Evolutionary conservation across 192 early-diverging fungal species (phyloP).

Genomic region (Funneliformis geosporum): DNA sequence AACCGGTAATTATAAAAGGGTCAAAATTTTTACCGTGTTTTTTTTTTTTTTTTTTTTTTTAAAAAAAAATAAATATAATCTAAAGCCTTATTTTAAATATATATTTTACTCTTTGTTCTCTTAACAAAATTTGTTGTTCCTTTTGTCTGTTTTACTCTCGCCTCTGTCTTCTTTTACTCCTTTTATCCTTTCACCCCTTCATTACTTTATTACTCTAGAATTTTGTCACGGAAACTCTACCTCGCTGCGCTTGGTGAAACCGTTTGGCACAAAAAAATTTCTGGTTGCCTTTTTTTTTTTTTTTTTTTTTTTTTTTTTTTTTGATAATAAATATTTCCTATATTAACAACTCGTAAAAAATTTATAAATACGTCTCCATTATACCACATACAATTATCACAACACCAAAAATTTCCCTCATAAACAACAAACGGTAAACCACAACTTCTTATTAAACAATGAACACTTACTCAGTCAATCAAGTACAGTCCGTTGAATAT

Average conservation of each 20-base stretch:
- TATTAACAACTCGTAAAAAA: not conserved
- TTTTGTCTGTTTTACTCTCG: not conserved
- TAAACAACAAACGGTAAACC: not conserved
- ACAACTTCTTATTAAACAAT: not conserved
- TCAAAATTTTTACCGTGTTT: no score
- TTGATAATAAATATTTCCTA: not conserved
- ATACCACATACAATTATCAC: not conserved
- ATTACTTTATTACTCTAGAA: not conserved
- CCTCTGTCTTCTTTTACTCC: not conserved
- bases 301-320: not conserved
- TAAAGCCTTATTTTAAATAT: no score
- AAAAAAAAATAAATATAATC: no score
- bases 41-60: no score
- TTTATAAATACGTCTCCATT: not conserved
- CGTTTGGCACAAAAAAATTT: conserved; percentile 7
- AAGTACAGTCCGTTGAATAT: conserved; percentile 2
- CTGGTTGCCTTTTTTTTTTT: not conserved
- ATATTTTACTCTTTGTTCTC: no score
- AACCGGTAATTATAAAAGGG: no score
- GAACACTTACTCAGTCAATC: conserved; percentile 5
- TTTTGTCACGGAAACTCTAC: conserved; percentile 12
- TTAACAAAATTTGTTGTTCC: no score
- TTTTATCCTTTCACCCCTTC: not conserved
- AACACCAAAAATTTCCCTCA: not conserved
- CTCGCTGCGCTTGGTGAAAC: conserved; percentile 35